phyloP scores from a whole-genome alignment of 2,329 filamentous ascomycete genomes.

The Phialophora macrospora region DNA sequence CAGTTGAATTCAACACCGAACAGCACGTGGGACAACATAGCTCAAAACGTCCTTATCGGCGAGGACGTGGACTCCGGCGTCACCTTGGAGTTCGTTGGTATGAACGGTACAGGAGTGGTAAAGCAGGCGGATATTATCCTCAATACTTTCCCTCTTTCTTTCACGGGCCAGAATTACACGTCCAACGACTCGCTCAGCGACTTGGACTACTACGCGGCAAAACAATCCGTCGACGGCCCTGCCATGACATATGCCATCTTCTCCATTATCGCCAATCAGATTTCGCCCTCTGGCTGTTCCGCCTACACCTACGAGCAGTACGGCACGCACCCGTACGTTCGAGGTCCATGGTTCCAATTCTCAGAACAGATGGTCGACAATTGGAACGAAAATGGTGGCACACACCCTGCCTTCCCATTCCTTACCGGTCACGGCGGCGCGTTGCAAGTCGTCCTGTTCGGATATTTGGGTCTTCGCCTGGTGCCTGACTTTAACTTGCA shows the following conservation, averaged over 20 bases:
- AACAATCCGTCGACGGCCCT: constrained; percentile 69
- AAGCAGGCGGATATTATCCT: constrained; percentile 75
- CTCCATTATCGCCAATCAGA: constrained; percentile 67
- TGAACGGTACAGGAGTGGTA: constrained; percentile 69
- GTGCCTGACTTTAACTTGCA: constrained; percentile 62
- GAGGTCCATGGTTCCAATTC: constrained; percentile 72
- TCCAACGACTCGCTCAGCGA: constrained; percentile 58
- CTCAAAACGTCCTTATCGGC: constrained; percentile 61
- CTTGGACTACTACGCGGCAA: constrained; percentile 71
- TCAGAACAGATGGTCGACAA: constrained; percentile 71
- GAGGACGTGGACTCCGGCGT: constrained; percentile 61
- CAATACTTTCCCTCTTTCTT: constrained; percentile 68
- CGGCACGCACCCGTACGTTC: constrained; percentile 66
- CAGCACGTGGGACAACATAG: constrained; percentile 62
- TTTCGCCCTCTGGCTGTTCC: constrained; percentile 70
- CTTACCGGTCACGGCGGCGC: constrained; percentile 72
- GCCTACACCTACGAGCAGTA: constrained; percentile 70
- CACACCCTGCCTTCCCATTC: constrained; percentile 72
- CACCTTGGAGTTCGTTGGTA: constrained; percentile 66
- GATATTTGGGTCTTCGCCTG: constrained; percentile 68
- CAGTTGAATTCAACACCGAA: constrained; percentile 62
- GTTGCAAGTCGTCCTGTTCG: constrained; percentile 69
- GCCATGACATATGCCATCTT: constrained; percentile 76
- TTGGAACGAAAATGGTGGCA: constrained; percentile 64
- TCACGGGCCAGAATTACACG: constrained; percentile 58